phyloP scores from a whole-genome alignment of 2,329 filamentous ascomycete species.

The Drechslerella dactyloides region DNA sequence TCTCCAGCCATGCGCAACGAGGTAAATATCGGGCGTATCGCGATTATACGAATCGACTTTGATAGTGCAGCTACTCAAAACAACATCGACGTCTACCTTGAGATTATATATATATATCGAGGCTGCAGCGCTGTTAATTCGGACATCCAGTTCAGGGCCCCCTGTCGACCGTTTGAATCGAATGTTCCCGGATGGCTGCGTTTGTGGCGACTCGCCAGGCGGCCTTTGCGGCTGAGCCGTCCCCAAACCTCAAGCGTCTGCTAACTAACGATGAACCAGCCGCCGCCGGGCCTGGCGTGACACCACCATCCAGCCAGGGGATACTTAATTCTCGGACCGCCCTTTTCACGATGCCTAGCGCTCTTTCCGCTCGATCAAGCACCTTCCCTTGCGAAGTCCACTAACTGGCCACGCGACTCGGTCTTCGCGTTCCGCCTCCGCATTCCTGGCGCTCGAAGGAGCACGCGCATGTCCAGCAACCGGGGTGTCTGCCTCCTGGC shows the following conservation, averaged over 20 bases:
- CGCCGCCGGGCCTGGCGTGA: neutral
- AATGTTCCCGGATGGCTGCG: neutral
- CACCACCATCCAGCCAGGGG: neutral
- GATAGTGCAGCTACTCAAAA: too few species aligned
- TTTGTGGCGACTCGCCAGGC: constrained; percentile 1
- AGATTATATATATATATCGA: too few species aligned
- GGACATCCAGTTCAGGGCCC: too few species aligned
- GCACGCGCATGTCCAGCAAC: neutral
- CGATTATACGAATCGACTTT: too few species aligned
- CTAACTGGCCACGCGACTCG: neutral
- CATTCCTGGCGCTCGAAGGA: neutral
- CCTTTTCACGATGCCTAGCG: neutral
- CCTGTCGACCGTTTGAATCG: too few species aligned
- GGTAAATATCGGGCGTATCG: too few species aligned
- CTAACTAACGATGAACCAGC: neutral
- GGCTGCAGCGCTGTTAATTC: too few species aligned
- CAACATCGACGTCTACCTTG: too few species aligned
- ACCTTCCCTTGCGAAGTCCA: neutral
- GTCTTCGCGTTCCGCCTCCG: neutral
- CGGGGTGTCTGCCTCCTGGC: neutral
- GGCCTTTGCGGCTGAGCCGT: constrained; percentile 2
- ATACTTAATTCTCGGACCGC: neutral
- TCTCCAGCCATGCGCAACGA: too few species aligned
- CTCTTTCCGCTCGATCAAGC: neutral
- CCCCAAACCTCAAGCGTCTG: neutral